Evolutionary conservation across 495 filamentous ascomycete genomes (phyloP).

Genomic region (Terfezia claveryi): DNA sequence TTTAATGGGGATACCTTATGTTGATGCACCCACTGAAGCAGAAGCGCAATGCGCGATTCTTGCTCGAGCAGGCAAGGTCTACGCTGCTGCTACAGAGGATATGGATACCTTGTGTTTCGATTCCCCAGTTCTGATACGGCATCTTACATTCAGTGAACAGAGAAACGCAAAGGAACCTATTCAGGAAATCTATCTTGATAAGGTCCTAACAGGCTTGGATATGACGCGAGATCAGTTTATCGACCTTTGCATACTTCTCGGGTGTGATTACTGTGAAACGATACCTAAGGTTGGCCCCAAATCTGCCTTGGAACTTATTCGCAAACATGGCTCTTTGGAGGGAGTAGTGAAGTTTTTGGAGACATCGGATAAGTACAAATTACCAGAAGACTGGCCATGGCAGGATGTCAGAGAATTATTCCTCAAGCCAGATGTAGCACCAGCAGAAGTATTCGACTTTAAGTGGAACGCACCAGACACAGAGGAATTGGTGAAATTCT

Average conservation of each 20-base stretch:
- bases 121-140: conserved; percentile 67
- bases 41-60: conserved; percentile 90
- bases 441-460: conserved; percentile 76
- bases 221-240: conserved; percentile 89
- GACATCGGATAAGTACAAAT: conserved; percentile 52
- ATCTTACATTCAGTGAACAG: conserved; percentile 92
- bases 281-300: conserved; percentile 81
- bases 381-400: conserved; percentile 88
- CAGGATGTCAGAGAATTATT: conserved; percentile 81
- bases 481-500: conserved; percentile 67
- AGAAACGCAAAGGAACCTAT: conserved; percentile 67
- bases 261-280: conserved; percentile 93
- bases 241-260: conserved; percentile 91
- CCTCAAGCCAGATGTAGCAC: conserved; percentile 70
- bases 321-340: conserved; percentile 69
- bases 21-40: conserved; percentile 86
- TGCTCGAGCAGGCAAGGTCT: conserved; percentile 83
- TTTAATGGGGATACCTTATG: conserved; percentile 89
- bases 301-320: conserved; percentile 81
- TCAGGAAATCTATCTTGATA: conserved; percentile 73
- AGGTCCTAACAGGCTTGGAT: conserved; percentile 57
- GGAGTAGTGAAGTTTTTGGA: conserved; percentile 60
- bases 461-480: conserved; percentile 90
- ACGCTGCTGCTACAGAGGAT: conserved; percentile 88
- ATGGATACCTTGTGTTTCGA: conserved; percentile 98